These are phyloP conservation scores for Xylaria sp. DNA, from an alignment of 2,329 filamentous ascomycete species.

Conservation along the genomic window DNA sequence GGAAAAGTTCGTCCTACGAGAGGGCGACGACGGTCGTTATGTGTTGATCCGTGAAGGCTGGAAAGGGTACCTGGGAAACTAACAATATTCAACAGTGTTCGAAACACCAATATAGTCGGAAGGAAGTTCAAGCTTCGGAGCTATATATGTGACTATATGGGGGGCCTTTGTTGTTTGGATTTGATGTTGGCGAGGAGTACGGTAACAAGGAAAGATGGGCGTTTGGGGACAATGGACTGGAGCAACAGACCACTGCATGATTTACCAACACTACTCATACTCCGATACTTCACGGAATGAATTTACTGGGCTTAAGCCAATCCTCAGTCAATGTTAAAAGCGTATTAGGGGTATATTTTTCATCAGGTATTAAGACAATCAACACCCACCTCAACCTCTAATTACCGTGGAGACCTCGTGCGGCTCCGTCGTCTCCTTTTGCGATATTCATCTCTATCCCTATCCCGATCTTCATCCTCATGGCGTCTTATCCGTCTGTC, in stretches of 20 bases:
- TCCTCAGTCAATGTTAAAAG: slow-evolving; percentile 30
- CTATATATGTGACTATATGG: slow-evolving; percentile 23
- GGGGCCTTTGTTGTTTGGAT: slow-evolving; percentile 22
- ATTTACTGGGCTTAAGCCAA: slow-evolving; percentile 13
- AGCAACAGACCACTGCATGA: slow-evolving; percentile 23
- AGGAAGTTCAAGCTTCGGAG: slow-evolving; percentile 1
- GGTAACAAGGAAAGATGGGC: slow-evolving; percentile 34
- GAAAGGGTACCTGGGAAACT: slow-evolving; percentile 75
- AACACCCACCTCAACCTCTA: slow-evolving; percentile 39
- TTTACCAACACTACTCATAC: slow-evolving; percentile 21
- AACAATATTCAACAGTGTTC: slow-evolving; percentile 17
- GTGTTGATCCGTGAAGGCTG: slow-evolving; percentile 78
- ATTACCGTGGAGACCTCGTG: slow-evolving; percentile 57
- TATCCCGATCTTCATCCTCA: slow-evolving; percentile 42
- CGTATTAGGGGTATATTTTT: slow-evolving; percentile 36
- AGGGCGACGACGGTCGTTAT: slow-evolving; percentile 74
- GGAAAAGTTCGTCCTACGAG: slow-evolving; percentile 84
- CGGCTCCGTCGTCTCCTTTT: slow-evolving; percentile 52
- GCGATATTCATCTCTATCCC: slow-evolving; percentile 43
- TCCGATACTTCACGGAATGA: slow-evolving; percentile 14
- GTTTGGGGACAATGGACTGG: slow-evolving; percentile 32
- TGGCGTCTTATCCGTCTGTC: slow-evolving; percentile 26
- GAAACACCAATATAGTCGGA: background rate
- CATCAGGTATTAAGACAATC: slow-evolving; percentile 33
- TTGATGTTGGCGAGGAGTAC: slow-evolving; percentile 38